Evolutionary conservation across 345 rosid genomes (phyloP), one percentile per base, ranked within the genome.

Genomic region (Bruguiera gymnorhiza): DNA sequence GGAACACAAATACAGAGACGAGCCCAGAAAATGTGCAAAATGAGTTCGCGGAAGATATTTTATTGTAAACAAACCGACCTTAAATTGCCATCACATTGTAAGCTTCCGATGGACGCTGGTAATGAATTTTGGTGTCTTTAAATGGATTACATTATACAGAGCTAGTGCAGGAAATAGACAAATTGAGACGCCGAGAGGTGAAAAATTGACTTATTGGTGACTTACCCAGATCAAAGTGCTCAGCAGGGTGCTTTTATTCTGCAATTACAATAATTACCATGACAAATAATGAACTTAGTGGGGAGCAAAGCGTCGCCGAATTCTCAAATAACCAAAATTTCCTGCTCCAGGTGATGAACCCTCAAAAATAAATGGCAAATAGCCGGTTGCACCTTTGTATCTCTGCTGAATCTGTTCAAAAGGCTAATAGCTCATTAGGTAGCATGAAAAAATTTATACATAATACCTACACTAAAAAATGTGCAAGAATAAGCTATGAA

Each of bases 321-420:
- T 86, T 67, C 79, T 81, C 80, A 92, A 70, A 72, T 82, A 81
- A 66, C 99, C 99, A 57, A 92, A 95, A 70, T 80, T 92, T 59
- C 97, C 97, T 13, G 93, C 91, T 62, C 98, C 98, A 0, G 94
- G 97, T 8, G 98, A 96, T 1, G 99, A 96, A 37, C 97, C 96
- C 79, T 92, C 96, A 27, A 92, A 90, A 63, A 92, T 66, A 52
- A 86, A 77, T 27, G 98, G 97, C 76, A 89, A 75, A 79, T 92
- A 92, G 24, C 97, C 98, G 16, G 98, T 96, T 50, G 90, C 99
- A 7, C 76, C 82, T 84, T 92, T 89, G 91, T 92, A 92, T 73
- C 86, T 92, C 67, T 84, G 94, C 81, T 89, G 98, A 82, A 96
- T 82, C 99, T 73, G 63, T 67, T 54, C 70, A 63, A 13, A 58